These are phyloP conservation scores for Cercospora berteroae DNA, from an alignment of 2,329 filamentous ascomycete genomes.

Conservation along the genomic window DNA sequence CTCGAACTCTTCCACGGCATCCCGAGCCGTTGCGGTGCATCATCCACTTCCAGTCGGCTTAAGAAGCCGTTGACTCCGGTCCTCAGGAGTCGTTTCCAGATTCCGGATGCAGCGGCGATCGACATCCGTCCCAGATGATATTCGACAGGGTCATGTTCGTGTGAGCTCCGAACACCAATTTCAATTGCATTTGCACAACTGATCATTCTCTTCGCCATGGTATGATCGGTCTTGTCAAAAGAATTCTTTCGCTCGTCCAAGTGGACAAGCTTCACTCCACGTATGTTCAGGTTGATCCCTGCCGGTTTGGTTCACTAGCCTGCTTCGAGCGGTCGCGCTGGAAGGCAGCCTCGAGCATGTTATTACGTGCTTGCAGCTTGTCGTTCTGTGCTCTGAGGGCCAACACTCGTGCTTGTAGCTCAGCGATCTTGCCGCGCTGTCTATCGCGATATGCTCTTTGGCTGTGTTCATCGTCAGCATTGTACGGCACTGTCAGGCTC, in stretches of 20 bases:
- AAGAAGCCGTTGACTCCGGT: background rate
- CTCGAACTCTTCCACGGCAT: background rate
- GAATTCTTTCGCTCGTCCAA: background rate
- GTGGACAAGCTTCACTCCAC: background rate
- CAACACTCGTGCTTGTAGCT: conserved; percentile 10
- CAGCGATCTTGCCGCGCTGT: conserved; percentile 16
- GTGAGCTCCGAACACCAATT: background rate
- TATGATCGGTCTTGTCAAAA: background rate
- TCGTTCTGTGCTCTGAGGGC: conserved; percentile 11
- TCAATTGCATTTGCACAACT: background rate
- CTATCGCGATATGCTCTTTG: conserved; percentile 15
- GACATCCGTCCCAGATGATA: background rate
- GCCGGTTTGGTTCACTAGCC: background rate
- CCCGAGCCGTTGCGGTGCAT: background rate
- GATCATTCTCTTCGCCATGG: background rate
- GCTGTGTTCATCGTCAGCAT: background rate
- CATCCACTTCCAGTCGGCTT: background rate
- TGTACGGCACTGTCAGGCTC: background rate
- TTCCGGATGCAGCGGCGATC: conserved; percentile 2
- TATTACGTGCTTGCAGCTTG: conserved; percentile 11
- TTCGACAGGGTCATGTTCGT: background rate
- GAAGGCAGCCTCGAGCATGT: conserved; percentile 11
- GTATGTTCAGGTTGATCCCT: background rate
- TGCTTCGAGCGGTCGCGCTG: background rate
- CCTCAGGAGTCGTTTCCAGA: conserved; percentile 10